Evolutionary conservation across 2,329 filamentous ascomycete species (phyloP).

Genomic region (Pleomassaria siparia): DNA sequence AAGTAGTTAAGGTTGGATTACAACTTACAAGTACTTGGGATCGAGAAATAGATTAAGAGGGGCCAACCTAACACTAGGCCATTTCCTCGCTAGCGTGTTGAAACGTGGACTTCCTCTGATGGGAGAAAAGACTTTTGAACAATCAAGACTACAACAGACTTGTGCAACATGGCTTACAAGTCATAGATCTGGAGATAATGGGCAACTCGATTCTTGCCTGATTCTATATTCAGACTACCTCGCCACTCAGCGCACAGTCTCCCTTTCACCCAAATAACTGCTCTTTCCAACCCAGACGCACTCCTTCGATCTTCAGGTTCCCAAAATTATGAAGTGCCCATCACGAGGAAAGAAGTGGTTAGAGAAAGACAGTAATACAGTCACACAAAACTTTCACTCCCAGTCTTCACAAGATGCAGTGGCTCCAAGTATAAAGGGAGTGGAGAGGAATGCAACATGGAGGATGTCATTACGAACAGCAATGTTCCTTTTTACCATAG

Average conservation of each 20-base stretch:
- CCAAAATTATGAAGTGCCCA: not conserved
- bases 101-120: too few species aligned
- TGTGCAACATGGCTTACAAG: too few species aligned
- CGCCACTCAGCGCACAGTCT: not conserved
- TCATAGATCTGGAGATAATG: too few species aligned
- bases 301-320: not conserved
- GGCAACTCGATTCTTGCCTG: too few species aligned
- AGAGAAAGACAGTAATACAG: not conserved
- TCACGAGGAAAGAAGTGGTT: not conserved
- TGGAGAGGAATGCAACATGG: not conserved
- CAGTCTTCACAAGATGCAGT: not conserved
- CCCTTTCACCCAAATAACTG: not conserved
- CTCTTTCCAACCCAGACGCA: not conserved
- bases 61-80: too few species aligned
- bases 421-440: not conserved
- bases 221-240: not conserved
- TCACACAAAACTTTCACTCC: not conserved
- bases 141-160: too few species aligned
- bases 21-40: too few species aligned
- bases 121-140: too few species aligned
- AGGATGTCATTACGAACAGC: not conserved
- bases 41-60: too few species aligned
- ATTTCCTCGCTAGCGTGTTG: too few species aligned
- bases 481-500: not conserved
- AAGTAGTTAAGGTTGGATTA: too few species aligned